Evolutionary conservation across 1,284 basidiomycete genomes (phyloP).

Genomic region (Pulchroboletus neoregius): DNA sequence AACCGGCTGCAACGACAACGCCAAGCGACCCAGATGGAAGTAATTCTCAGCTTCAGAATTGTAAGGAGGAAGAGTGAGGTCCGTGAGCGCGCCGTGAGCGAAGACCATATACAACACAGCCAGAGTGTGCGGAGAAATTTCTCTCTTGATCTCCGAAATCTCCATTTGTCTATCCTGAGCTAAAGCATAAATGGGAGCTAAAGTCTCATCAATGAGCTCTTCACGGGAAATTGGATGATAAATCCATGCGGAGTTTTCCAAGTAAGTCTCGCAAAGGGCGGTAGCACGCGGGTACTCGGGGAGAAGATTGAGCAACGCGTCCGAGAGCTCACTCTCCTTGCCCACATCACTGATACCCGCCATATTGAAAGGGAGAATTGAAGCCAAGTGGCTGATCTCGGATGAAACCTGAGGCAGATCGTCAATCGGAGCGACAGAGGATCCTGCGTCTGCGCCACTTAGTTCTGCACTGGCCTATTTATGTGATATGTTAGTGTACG

Average conservation of each 20-base stretch:
- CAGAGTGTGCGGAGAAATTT: conserved; percentile 49
- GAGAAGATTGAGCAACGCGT: conserved; percentile 44
- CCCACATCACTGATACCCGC: conserved; percentile 33
- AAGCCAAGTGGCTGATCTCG: conserved; percentile 44
- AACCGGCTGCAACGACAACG: conserved; percentile 54
- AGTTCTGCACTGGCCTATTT: conserved; percentile 51
- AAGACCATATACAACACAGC: conserved; percentile 58
- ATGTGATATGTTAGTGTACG: conserved; percentile 5
- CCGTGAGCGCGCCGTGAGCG: conserved; percentile 57
- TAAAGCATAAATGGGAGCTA: conserved; percentile 56
- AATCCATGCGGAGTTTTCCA: conserved; percentile 59
- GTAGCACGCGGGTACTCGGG: conserved; percentile 57
- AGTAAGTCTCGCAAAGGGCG: conserved; percentile 62
- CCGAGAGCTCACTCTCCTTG: conserved; percentile 35
- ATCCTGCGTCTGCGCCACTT: conserved; percentile 25
- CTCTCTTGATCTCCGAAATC: conserved; percentile 23
- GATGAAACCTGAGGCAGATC: conserved; percentile 34
- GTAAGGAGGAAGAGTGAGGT: conserved; percentile 57
- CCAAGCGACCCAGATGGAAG: conserved; percentile 54
- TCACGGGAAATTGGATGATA: conserved; percentile 60
- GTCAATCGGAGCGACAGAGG: conserved; percentile 31
- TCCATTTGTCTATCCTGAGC: conserved; percentile 40
- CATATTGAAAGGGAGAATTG: conserved; percentile 44
- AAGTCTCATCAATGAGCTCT: conserved; percentile 60
- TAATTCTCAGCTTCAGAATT: conserved; percentile 58